Conservation (phyloP, 2,329 filamentous ascomycete species). For the Trichoderma semiorbis region DNA sequence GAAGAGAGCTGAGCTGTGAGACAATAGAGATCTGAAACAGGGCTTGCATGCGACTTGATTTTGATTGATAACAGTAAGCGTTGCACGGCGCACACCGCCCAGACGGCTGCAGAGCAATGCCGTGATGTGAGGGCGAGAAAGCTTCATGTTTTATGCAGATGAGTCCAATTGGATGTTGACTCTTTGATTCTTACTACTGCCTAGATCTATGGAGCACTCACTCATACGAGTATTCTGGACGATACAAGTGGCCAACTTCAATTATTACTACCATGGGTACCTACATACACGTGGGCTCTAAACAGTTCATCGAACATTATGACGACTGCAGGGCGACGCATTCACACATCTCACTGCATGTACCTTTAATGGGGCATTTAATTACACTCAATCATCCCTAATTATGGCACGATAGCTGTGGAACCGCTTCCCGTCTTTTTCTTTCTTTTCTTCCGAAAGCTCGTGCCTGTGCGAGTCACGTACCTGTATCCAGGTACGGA, state of each 20-base stretch:
- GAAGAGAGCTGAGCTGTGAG: not conserved
- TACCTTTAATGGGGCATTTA: slow-evolving; percentile 6
- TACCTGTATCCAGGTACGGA: not conserved
- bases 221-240: not conserved
- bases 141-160: not conserved
- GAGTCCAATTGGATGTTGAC: not conserved
- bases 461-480: not conserved
- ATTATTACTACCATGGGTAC: not conserved
- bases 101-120: not conserved
- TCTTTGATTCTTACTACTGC: not conserved
- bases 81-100: slow-evolving; percentile 1
- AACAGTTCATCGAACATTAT: not conserved
- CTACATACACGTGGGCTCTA: not conserved
- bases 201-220: not conserved
- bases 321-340: slow-evolving; percentile 6
- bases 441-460: not conserved
- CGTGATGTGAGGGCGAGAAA: not conserved
- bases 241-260: not conserved
- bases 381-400: not conserved
- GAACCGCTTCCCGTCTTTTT: not conserved
- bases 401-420: not conserved
- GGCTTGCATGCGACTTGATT: not conserved
- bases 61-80: not conserved
- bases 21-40: slow-evolving; percentile 2
- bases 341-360: slow-evolving; percentile 4